These are phyloP conservation scores for Lentinus brumalis DNA, from an alignment of 768 basidiomycete genomes.

Conservation along the genomic window DNA sequence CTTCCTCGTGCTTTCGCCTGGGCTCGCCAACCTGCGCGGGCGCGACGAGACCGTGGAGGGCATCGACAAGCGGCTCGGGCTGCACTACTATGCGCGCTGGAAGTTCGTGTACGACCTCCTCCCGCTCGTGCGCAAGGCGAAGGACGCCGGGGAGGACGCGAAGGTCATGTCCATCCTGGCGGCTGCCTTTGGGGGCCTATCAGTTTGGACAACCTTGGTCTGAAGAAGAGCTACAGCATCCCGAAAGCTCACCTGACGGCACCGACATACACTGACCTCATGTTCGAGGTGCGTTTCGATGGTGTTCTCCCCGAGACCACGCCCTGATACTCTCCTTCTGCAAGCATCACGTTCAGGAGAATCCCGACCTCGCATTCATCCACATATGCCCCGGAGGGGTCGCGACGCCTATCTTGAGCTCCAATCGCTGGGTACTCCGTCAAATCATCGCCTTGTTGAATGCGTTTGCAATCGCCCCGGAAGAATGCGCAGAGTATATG, in stretches of 20 bases:
- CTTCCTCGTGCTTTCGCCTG: constrained; percentile 51
- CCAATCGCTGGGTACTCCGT: constrained; percentile 1
- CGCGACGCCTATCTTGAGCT: constrained; percentile 27
- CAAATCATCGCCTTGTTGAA: neutral
- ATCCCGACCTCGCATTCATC: constrained; percentile 45
- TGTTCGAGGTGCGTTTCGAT: constrained; percentile 44
- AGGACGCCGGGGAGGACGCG: constrained; percentile 49
- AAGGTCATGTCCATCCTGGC: constrained; percentile 49
- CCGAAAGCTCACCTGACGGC: constrained; percentile 36
- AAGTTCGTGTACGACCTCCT: constrained; percentile 48
- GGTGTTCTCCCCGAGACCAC: no score
- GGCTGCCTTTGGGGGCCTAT: constrained; percentile 38
- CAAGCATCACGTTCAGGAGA: constrained; percentile 40
- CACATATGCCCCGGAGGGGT: constrained; percentile 47
- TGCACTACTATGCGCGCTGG: constrained; percentile 57
- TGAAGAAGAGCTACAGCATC: constrained; percentile 48
- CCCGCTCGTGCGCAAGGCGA: constrained; percentile 47
- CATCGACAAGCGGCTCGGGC: constrained; percentile 44
- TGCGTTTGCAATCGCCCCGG: neutral
- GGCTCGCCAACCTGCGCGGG: constrained; percentile 40
- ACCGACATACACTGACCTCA: constrained; percentile 53
- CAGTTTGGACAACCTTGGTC: constrained; percentile 48
- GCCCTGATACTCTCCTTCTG: neutral
- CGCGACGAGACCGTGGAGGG: constrained; percentile 48
- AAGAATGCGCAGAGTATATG: constrained; percentile 22